phyloP scores from a whole-genome alignment of 2,329 filamentous ascomycete species.

The Penicillium brasilianum region DNA sequence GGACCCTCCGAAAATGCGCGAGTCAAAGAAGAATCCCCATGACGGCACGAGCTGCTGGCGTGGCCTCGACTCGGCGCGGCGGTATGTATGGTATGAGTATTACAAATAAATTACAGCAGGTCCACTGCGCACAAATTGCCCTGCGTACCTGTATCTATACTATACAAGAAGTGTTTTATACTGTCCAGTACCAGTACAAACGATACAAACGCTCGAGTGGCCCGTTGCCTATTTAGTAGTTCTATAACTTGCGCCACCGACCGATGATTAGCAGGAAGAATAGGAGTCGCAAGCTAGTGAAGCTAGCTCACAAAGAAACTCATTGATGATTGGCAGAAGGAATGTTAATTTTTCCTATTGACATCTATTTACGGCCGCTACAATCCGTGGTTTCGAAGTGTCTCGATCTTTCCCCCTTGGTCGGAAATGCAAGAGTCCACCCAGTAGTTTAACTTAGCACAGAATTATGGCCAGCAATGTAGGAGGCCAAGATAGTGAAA shows the following conservation, averaged over 20 bases:
- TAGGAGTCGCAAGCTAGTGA: conserved; percentile 1
- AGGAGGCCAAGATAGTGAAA: conserved; percentile 1
- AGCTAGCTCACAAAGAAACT: neutral
- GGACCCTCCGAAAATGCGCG: neutral
- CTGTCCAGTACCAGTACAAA: neutral
- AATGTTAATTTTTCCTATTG: conserved; percentile 1
- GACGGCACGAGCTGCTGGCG: conserved; percentile 24
- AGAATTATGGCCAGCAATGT: neutral
- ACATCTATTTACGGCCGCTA: neutral
- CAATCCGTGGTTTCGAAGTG: neutral
- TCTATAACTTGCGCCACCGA: conserved; percentile 24
- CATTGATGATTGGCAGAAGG: neutral
- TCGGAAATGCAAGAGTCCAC: neutral
- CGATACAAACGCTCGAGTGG: conserved; percentile 1
- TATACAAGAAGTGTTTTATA: too few relatives aligned
- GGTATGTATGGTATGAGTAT: conserved; percentile 4
- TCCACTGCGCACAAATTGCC: too few relatives aligned
- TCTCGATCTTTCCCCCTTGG: neutral
- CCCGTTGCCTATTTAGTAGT: conserved; percentile 17
- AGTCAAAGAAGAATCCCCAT: conserved; percentile 15
- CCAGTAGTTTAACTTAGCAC: neutral
- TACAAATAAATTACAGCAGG: conserved; percentile 9
- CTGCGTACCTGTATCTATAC: too few relatives aligned
- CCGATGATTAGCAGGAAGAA: conserved; percentile 4
- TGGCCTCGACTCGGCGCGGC: conserved; percentile 20